Evolutionary conservation across 805 yeast species (phyloP).

Genomic region (Sugiyamaella chiloensis): DNA sequence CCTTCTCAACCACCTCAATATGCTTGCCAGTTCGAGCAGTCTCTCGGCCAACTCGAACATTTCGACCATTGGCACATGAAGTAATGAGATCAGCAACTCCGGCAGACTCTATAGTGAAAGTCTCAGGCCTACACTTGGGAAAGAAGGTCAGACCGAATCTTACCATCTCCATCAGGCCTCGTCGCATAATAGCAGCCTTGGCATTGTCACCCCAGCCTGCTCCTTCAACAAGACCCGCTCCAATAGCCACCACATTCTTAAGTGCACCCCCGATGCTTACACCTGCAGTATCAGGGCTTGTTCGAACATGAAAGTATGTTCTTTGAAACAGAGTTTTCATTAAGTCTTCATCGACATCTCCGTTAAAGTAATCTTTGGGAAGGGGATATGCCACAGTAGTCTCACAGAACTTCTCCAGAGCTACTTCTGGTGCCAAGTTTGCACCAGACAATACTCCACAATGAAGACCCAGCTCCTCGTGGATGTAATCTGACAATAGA

Average conservation of each 20-base stretch:
- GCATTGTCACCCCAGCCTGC: constrained; percentile 99
- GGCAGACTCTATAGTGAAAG: constrained; percentile 90
- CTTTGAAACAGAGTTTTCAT: constrained; percentile 89
- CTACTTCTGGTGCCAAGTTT: constrained; percentile 95
- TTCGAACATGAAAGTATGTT: constrained; percentile 96
- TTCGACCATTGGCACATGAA: constrained; percentile 97
- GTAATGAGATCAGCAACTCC: constrained; percentile 99
- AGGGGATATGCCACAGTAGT: constrained; percentile 89
- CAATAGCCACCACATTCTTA: constrained; percentile 92
- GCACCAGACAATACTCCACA: constrained; percentile 99
- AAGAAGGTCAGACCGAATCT: constrained; percentile 79
- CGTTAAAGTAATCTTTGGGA: constrained; percentile 65
- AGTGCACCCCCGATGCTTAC: constrained; percentile 96
- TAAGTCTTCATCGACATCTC: constrained; percentile 70
- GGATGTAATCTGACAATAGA: constrained; percentile 73
- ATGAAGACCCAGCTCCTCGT: constrained; percentile 75
- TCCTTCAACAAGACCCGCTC: constrained; percentile 97
- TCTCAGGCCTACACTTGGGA: constrained; percentile 67
- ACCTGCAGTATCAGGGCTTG: constrained; percentile 90
- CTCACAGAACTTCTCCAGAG: constrained; percentile 93
- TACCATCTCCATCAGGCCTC: constrained; percentile 88
- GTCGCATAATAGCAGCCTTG: constrained; percentile 94
- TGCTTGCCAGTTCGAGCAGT: constrained; percentile 72
- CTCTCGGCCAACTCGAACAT: constrained; percentile 83
- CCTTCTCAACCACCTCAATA: constrained; percentile 81